A percentile compares a stretch with the other conserved stretches of the same genome.
These are phyloP conservation scores for Moricandia arvensis DNA, from an alignment of 345 rosid genomes.

Conservation along the genomic window DNA sequence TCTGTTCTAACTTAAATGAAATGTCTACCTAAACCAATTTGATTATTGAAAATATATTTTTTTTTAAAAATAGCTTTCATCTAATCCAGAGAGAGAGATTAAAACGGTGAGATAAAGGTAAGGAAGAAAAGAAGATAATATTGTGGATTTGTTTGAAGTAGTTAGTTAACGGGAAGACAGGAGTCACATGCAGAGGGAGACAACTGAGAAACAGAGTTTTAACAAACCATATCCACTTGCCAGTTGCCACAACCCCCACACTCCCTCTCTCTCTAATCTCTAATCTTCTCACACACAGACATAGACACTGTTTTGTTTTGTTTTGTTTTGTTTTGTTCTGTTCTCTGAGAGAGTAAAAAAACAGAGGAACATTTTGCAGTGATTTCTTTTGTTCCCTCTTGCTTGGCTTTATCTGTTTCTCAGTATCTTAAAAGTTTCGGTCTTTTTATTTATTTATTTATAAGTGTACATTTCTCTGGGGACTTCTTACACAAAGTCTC, in stretches of 20 bases:
- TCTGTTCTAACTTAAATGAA: background rate
- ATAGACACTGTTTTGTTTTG: constrained; percentile 20
- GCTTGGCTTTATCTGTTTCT: constrained; percentile 14
- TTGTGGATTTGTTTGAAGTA: background rate
- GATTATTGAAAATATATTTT: too few species aligned
- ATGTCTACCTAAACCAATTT: background rate
- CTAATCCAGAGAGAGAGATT: background rate
- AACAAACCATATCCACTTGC: constrained; percentile 56
- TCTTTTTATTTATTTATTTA: background rate
- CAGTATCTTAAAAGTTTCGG: constrained; percentile 20
- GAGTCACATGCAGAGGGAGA: constrained; percentile 64
- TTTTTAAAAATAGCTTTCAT: background rate
- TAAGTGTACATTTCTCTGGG: constrained; percentile 20
- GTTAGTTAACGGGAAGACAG: constrained; percentile 25
- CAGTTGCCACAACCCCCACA: constrained; percentile 51
- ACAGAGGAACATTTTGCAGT: constrained; percentile 24
- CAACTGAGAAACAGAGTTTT: constrained; percentile 31
- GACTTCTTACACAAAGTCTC: constrained; percentile 19
- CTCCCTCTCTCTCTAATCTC: background rate
- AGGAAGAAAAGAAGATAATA: constrained; percentile 11
- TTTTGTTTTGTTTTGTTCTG: constrained; percentile 20
- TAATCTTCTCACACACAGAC: background rate
- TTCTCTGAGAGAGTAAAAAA: constrained; percentile 24
- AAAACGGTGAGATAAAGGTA: background rate
- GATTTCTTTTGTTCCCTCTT: constrained; percentile 31